Conservation (phyloP, 2,329 filamentous ascomycete species). For the Sporothrix inflata region DNA sequence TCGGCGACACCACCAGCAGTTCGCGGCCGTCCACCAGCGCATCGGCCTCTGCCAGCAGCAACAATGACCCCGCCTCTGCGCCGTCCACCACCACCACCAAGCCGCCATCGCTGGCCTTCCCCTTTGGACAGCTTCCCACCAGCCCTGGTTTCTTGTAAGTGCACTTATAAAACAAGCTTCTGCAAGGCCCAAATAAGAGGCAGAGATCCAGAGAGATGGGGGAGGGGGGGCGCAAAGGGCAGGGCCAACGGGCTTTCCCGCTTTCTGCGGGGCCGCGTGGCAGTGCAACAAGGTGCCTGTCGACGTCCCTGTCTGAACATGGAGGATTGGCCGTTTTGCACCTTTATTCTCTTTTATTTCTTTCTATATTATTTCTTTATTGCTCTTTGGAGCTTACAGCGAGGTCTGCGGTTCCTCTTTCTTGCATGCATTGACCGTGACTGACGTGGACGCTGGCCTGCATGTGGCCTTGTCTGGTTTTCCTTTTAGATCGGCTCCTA, state of each 20-base stretch:
- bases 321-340: not conserved
- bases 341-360: not conserved
- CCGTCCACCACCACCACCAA: not conserved
- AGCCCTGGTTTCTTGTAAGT: slow-evolving; percentile 16
- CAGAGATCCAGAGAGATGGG: not conserved
- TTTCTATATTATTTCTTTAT: not conserved
- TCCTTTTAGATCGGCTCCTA: slow-evolving; percentile 49
- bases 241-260: slow-evolving; percentile 29
- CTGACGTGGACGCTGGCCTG: slow-evolving; percentile 17
- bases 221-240: not conserved
- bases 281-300: slow-evolving; percentile 30
- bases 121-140: slow-evolving; percentile 20
- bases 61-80: slow-evolving; percentile 23
- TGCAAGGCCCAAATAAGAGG: not conserved
- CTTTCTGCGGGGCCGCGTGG: slow-evolving; percentile 35
- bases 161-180: not conserved
- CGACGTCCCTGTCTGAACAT: not conserved
- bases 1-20: not conserved
- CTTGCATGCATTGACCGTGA: slow-evolving; percentile 13
- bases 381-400: not conserved
- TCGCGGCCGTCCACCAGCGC: not conserved
- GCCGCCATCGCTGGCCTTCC: not conserved
- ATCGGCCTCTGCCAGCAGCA: not conserved
- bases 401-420: not conserved
- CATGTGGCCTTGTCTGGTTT: not conserved